phyloP scores from a whole-genome alignment of 108 stramenopile genomes.

The Cyclostephanos invisitatus region DNA sequence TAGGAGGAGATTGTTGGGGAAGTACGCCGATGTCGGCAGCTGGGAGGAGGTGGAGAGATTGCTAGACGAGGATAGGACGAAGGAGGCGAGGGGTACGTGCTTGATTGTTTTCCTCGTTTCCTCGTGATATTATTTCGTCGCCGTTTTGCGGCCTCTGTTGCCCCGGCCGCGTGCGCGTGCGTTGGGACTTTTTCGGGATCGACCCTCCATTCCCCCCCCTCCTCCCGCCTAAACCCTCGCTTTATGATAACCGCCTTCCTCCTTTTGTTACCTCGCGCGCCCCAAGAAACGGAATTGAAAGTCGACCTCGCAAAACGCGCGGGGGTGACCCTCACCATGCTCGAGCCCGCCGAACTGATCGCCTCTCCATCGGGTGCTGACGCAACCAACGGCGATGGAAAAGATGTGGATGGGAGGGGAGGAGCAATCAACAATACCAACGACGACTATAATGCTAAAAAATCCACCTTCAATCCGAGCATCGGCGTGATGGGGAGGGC shows the following conservation, averaged over 20 bases:
- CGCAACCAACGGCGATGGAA: constrained; percentile 37
- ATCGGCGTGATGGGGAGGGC: constrained; percentile 9
- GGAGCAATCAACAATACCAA: constrained; percentile 9
- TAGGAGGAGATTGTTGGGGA: constrained; percentile 59
- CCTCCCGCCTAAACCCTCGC: no score
- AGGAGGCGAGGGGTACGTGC: constrained; percentile 48
- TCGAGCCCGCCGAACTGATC: constrained; percentile 49
- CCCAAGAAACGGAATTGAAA: constrained; percentile 57
- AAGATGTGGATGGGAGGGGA: constrained; percentile 38
- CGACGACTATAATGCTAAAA: not conserved
- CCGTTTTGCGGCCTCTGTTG: not conserved
- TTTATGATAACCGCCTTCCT: no score
- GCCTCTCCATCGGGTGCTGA: not conserved
- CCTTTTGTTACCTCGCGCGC: no score
- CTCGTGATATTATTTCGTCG: not conserved
- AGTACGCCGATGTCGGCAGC: constrained; percentile 64
- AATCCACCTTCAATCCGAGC: constrained; percentile 9
- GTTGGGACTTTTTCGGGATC: not conserved
- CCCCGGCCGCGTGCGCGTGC: not conserved
- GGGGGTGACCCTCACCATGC: constrained; percentile 60
- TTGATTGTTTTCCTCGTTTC: not conserved
- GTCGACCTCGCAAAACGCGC: constrained; percentile 50
- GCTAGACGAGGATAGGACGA: constrained; percentile 45
- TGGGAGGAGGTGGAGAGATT: constrained; percentile 59
- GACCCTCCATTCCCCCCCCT: not conserved